Evolutionary conservation across 148 eudicot species (phyloP).

Genomic region (Chenopodium suecicum): DNA sequence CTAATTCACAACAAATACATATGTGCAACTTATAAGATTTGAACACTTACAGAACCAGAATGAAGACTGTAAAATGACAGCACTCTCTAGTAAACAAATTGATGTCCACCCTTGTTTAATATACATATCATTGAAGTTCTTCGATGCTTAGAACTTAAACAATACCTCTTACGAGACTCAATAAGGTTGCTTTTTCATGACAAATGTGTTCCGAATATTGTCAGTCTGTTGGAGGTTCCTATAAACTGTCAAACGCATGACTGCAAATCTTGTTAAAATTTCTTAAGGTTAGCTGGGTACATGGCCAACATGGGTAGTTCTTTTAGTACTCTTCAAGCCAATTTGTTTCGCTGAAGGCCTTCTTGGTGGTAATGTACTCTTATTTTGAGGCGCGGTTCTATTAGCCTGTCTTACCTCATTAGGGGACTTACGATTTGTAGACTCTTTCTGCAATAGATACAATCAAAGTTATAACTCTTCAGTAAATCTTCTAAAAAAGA

Average conservation of each 20-base stretch:
- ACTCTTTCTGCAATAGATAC: conserved; percentile 13
- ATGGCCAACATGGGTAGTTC: neutral
- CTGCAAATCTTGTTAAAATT: neutral
- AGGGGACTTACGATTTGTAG: conserved; percentile 10
- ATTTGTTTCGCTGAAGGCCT: conserved; percentile 17
- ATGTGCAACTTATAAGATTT: neutral
- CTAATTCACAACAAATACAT: neutral
- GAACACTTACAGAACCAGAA: neutral
- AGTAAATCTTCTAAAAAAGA: neutral
- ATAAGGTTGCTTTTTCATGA: neutral
- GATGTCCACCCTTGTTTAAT: neutral
- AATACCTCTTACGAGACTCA: neutral
- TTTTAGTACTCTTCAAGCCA: conserved; percentile 13
- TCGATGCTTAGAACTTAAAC: neutral
- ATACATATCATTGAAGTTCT: neutral
- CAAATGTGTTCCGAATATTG: neutral
- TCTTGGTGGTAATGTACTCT: conserved; percentile 27
- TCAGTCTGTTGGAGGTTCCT: neutral
- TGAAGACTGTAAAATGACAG: neutral
- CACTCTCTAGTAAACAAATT: neutral
- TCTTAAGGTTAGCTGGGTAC: neutral
- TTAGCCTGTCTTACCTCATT: conserved; percentile 3
- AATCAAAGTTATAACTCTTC: neutral
- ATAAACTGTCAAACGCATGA: neutral
- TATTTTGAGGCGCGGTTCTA: conserved; percentile 20